These are phyloP conservation scores for Hemerocallis citrina DNA, from an alignment of 106 monocot genomes.

Conservation along the genomic window DNA sequence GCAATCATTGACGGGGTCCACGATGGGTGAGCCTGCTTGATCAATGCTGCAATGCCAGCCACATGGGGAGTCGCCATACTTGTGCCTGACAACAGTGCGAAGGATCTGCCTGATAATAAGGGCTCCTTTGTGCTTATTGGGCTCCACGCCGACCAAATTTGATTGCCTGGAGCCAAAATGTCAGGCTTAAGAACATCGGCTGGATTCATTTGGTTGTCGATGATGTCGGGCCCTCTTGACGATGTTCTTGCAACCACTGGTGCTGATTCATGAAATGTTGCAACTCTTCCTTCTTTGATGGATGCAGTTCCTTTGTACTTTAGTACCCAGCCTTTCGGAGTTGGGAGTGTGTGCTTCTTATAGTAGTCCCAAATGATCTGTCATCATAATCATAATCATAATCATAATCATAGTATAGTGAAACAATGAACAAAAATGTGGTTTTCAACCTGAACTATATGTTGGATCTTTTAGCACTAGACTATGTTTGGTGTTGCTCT, in stretches of 20 bases:
- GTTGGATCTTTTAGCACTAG: too few relatives aligned
- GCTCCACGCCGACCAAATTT: constrained; percentile 92
- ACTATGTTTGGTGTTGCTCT: too few relatives aligned
- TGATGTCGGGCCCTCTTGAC: constrained; percentile 64
- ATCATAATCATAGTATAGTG: too few relatives aligned
- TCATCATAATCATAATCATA: not conserved
- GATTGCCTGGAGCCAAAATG: constrained; percentile 60
- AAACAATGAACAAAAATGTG: too few relatives aligned
- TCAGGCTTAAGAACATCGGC: constrained; percentile 80
- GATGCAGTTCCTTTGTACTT: constrained; percentile 36
- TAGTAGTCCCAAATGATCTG: constrained; percentile 62
- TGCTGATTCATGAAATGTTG: constrained; percentile 20
- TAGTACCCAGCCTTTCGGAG: constrained; percentile 5
- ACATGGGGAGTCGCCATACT: constrained; percentile 87
- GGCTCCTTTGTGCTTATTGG: constrained; percentile 37
- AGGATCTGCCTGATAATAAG: constrained; percentile 34
- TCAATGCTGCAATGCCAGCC: constrained; percentile 62
- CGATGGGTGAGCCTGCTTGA: constrained; percentile 40
- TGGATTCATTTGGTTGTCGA: constrained; percentile 17
- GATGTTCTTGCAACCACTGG: constrained; percentile 51
- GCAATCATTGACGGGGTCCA: constrained; percentile 71
- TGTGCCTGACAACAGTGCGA: constrained; percentile 72
- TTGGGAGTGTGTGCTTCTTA: constrained; percentile 30
- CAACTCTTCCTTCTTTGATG: constrained; percentile 54
- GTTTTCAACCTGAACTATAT: too few relatives aligned